Percentiles rank a stretch among this genome's conserved stretches.
phyloP scores from a whole-genome alignment of 2,329 filamentous ascomycete genomes.

The Ilyonectria destructans region DNA sequence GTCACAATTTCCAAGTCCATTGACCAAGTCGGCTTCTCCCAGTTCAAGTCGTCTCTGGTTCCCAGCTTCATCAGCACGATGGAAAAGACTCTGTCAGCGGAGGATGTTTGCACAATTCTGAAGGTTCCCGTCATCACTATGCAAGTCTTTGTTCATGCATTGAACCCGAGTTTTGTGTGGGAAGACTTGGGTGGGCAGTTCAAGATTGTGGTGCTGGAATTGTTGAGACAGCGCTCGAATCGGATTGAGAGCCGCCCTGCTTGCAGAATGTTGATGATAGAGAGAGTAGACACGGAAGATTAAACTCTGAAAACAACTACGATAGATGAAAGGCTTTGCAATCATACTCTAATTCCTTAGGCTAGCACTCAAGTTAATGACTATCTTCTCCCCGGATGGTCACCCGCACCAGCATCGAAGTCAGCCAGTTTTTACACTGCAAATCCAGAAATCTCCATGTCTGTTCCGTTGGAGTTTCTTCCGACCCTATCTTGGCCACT shows the following conservation, averaged over 20 bases:
- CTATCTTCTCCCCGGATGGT: too few relatives aligned
- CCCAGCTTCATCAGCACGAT: conserved; percentile 29
- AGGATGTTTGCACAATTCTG: conserved; percentile 32
- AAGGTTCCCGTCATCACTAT: conserved; percentile 33
- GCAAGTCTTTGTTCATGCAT: conserved; percentile 35
- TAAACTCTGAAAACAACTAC: not conserved
- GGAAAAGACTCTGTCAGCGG: conserved; percentile 25
- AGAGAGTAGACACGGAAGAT: not conserved
- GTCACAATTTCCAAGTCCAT: not conserved
- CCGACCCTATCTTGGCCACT: too few relatives aligned
- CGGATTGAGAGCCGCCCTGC: conserved; percentile 10
- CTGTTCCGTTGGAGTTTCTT: too few relatives aligned
- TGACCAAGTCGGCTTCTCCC: conserved; percentile 11
- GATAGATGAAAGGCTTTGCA: too few relatives aligned
- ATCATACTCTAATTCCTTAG: too few relatives aligned
- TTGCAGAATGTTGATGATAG: not conserved
- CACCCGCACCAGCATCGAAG: too few relatives aligned
- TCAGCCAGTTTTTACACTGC: too few relatives aligned
- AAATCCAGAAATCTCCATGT: too few relatives aligned
- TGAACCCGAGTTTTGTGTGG: conserved; percentile 38
- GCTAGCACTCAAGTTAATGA: too few relatives aligned
- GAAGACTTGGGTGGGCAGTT: conserved; percentile 34
- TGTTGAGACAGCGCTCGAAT: conserved; percentile 30
- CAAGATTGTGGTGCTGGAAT: conserved; percentile 28
- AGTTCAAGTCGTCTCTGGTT: conserved; percentile 22